Evolutionary conservation across 148 eudicot species (phyloP).

Genomic region (Vaccinium macrocarpon): DNA sequence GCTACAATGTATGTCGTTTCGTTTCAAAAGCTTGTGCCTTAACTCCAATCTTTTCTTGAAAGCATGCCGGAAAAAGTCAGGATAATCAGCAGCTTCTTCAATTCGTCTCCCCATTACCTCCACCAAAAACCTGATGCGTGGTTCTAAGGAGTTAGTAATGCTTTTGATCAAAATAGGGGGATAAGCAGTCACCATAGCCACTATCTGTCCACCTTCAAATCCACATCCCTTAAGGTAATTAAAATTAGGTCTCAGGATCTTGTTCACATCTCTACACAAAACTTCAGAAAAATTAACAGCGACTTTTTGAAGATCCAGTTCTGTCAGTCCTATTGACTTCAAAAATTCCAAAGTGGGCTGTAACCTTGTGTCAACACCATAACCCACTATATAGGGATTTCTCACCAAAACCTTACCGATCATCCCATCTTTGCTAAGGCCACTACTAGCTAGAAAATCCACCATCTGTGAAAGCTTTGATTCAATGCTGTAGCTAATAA

Average conservation of each 20-base stretch:
- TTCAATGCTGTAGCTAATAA: conserved; percentile 86
- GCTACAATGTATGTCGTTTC: conserved; percentile 61
- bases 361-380: conserved; percentile 76
- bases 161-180: conserved; percentile 92
- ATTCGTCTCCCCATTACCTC: conserved; percentile 79
- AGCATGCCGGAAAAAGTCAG: conserved; percentile 82
- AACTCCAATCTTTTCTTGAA: conserved; percentile 74
- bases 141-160: conserved; percentile 76
- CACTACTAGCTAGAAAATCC: conserved; percentile 71
- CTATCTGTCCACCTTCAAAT: conserved; percentile 60
- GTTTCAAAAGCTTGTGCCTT: conserved; percentile 70
- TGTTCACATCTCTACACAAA: conserved; percentile 81
- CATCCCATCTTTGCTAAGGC: conserved; percentile 60
- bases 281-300: conserved; percentile 78
- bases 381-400: conserved; percentile 87
- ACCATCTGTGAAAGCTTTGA: conserved; percentile 76
- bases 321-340: conserved; percentile 62
- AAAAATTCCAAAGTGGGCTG: conserved; percentile 84
- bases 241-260: conserved; percentile 70
- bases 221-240: conserved; percentile 56
- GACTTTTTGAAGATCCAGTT: conserved; percentile 59
- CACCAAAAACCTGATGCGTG: conserved; percentile 81
- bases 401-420: conserved; percentile 79
- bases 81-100: conserved; percentile 73
- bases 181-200: conserved; percentile 70